These are phyloP conservation scores for Fusarium paranaense DNA, from an alignment of 2,329 filamentous ascomycete genomes.

Conservation along the genomic window DNA sequence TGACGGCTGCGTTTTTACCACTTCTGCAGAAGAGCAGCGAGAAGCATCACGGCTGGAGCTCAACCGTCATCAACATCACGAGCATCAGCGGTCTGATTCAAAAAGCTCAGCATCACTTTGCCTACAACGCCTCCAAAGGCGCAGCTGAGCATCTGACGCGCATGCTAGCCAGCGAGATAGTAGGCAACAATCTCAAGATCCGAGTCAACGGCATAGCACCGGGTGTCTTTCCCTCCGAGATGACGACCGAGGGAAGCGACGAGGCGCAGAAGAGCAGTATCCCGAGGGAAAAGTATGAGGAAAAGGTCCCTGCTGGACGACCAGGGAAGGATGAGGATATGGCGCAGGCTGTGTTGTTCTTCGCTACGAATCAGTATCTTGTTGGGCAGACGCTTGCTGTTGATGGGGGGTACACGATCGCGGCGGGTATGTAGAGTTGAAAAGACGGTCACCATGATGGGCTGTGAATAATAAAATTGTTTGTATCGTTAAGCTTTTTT, in stretches of 20 bases:
- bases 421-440: conserved; percentile 41
- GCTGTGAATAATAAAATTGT: background rate
- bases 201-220: conserved; percentile 81
- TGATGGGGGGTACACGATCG: conserved; percentile 58
- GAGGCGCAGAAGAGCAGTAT: conserved; percentile 69
- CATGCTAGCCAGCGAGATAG: conserved; percentile 72
- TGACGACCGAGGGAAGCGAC: conserved; percentile 67
- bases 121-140: conserved; percentile 73
- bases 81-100: conserved; percentile 75
- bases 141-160: conserved; percentile 73
- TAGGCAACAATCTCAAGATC: conserved; percentile 68
- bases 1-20: conserved; percentile 71
- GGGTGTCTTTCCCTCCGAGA: conserved; percentile 77
- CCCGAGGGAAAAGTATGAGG: conserved; percentile 66
- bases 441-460: background rate
- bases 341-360: conserved; percentile 73
- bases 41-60: conserved; percentile 60
- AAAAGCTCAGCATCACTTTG: conserved; percentile 72
- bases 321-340: conserved; percentile 79
- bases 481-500: background rate
- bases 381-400: conserved; percentile 58
- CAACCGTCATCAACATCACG: conserved; percentile 76
- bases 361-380: conserved; percentile 57
- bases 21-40: conserved; percentile 66
- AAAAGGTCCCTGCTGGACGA: conserved; percentile 72